These are phyloP conservation scores for Brettanomyces custersianus DNA, from an alignment of 805 yeast species.

Conservation along the genomic window DNA sequence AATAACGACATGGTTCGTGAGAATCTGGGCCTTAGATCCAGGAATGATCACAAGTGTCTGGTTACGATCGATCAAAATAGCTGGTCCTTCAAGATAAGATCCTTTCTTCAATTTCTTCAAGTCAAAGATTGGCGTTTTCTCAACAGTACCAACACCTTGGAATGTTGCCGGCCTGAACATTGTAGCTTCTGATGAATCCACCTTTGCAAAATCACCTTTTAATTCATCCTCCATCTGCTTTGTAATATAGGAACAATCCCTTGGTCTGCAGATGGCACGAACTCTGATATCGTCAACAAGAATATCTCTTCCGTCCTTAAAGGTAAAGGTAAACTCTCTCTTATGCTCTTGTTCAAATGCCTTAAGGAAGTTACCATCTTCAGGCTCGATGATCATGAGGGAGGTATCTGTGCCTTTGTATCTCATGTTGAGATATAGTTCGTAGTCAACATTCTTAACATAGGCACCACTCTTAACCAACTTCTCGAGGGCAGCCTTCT, in stretches of 20 bases:
- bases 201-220: constrained; percentile 15
- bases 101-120: constrained; percentile 49
- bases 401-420: constrained; percentile 88
- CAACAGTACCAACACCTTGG: constrained; percentile 44
- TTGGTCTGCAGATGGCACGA: constrained; percentile 54
- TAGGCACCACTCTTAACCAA: constrained; percentile 33
- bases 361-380: constrained; percentile 26
- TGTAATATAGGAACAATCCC: constrained; percentile 44
- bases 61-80: constrained; percentile 69
- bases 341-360: constrained; percentile 49
- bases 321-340: constrained; percentile 66
- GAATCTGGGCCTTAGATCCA: constrained; percentile 41
- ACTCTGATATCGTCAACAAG: constrained; percentile 70
- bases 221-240: constrained; percentile 19
- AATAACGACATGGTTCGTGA: constrained; percentile 56
- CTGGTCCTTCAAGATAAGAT: constrained; percentile 54
- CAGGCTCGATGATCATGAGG: constrained; percentile 44
- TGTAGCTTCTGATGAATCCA: constrained; percentile 27
- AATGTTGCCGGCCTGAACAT: constrained; percentile 50
- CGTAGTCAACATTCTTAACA: constrained; percentile 38
- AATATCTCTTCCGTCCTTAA: constrained; percentile 33
- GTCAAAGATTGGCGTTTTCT: constrained; percentile 21
- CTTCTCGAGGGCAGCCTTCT: constrained; percentile 32
- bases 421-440: constrained; percentile 66
- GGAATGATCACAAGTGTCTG: constrained; percentile 75